Percentiles rank a stretch among this genome's conserved stretches.
Evolutionary conservation across 1,284 basidiomycete species (phyloP).

Genomic region (Pseudozyma hubeiensis): DNA sequence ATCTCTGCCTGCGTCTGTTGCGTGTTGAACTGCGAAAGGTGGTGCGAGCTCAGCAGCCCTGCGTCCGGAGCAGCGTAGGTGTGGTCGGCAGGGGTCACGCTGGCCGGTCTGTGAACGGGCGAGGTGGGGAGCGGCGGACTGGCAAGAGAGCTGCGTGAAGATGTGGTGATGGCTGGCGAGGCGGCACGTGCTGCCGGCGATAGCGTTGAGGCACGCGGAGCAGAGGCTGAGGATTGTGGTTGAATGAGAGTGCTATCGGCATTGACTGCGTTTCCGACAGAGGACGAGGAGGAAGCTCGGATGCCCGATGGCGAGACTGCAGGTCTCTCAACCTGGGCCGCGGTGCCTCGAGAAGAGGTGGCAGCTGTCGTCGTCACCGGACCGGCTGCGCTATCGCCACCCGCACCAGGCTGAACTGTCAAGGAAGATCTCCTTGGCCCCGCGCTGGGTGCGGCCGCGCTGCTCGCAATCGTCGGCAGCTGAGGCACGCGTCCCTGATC

Average conservation of each 20-base stretch:
- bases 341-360: no score
- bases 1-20: constrained; percentile 42
- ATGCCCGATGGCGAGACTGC: constrained; percentile 8
- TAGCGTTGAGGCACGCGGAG: constrained; percentile 6
- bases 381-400: not conserved
- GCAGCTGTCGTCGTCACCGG: not conserved
- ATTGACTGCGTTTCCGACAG: constrained; percentile 1
- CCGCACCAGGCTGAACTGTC: constrained; percentile 19
- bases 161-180: constrained; percentile 30
- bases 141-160: constrained; percentile 35
- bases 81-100: constrained; percentile 7
- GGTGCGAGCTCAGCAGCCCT: constrained; percentile 24
- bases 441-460: constrained; percentile 1
- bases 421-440: constrained; percentile 16
- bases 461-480: constrained; percentile 28
- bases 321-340: not conserved
- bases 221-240: not conserved
- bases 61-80: not conserved
- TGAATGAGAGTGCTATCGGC: constrained; percentile 2
- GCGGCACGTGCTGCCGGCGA: constrained; percentile 18
- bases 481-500: constrained; percentile 27
- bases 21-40: constrained; percentile 34
- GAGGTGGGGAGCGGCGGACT: constrained; percentile 12
- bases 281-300: constrained; percentile 18
- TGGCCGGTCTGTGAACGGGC: constrained; percentile 24